Evolutionary conservation across 345 rosid genomes (phyloP).

Genomic region (Heritiera fomes): DNA sequence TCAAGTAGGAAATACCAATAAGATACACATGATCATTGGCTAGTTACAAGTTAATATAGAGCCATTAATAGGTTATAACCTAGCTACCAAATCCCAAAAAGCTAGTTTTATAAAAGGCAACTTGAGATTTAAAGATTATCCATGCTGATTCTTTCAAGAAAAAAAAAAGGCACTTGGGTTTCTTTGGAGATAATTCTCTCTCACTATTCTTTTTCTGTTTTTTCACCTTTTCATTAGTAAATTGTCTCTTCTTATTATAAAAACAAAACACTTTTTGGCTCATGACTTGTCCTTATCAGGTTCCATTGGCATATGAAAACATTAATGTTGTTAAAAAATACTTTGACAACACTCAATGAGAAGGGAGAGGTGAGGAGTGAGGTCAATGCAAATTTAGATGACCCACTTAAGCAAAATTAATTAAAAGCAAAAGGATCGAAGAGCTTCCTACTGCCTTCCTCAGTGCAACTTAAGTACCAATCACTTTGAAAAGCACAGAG

Average conservation of each 20-base stretch:
- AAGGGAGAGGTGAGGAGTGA: slow-evolving; percentile 37
- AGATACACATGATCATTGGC: background rate
- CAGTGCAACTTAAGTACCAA: slow-evolving; percentile 37
- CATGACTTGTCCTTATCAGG: slow-evolving; percentile 24
- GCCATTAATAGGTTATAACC: background rate
- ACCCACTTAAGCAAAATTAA: slow-evolving; percentile 35
- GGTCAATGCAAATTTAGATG: slow-evolving; percentile 38
- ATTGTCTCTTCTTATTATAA: slow-evolving; percentile 25
- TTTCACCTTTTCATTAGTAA: slow-evolving; percentile 1
- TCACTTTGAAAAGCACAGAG: slow-evolving; percentile 24
- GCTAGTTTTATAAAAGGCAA: slow-evolving; percentile 10
- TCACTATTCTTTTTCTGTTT: background rate
- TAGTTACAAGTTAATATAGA: background rate
- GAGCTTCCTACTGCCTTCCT: slow-evolving; percentile 28
- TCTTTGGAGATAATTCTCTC: slow-evolving; percentile 17
- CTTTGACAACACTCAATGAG: slow-evolving; percentile 16
- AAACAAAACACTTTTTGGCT: slow-evolving; percentile 33
- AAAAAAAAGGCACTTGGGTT: slow-evolving; percentile 10
- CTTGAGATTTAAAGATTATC: slow-evolving; percentile 22
- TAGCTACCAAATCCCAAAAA: slow-evolving; percentile 18
- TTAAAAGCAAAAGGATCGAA: slow-evolving; percentile 23
- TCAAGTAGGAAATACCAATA: slow-evolving; percentile 8
- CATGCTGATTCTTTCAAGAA: slow-evolving; percentile 13
- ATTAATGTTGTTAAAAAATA: slow-evolving; percentile 12
- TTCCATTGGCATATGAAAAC: slow-evolving; percentile 29